A percentile compares a stretch with the other conserved stretches of the same genome.
phyloP scores from a whole-genome alignment of 192 early-diverging fungal species.

The Coemansia sp. region DNA sequence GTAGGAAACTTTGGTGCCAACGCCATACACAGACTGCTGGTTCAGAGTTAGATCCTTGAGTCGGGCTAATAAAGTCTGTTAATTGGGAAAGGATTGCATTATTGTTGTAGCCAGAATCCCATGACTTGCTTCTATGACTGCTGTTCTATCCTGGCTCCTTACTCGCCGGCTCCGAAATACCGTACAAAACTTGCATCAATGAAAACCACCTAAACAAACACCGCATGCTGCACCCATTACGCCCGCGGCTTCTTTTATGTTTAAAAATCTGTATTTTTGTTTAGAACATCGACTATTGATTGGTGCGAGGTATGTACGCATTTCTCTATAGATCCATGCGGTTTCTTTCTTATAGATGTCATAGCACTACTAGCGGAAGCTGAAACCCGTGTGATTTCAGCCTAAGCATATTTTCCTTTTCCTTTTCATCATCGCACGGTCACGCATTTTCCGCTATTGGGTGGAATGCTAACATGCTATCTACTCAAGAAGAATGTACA shows the following conservation, averaged over 20 bases:
- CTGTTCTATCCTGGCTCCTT: background rate
- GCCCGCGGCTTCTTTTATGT: background rate
- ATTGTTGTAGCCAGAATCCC: background rate
- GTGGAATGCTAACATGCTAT: background rate
- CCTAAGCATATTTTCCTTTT: background rate
- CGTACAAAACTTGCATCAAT: background rate
- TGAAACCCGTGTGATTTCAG: background rate
- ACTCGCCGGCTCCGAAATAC: background rate
- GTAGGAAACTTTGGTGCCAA: background rate
- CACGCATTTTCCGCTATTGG: background rate
- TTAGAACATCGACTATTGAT: constrained; percentile 65
- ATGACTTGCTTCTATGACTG: background rate
- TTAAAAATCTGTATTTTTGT: background rate
- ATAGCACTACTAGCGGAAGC: background rate
- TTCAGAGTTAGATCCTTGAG: background rate
- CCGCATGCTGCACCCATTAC: background rate
- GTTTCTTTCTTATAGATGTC: background rate
- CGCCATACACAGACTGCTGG: background rate
- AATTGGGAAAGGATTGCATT: background rate
- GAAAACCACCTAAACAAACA: background rate
- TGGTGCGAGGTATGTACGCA: constrained; percentile 68
- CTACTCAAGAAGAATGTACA: background rate
- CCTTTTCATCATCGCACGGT: background rate
- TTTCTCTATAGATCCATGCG: background rate
- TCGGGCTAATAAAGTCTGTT: background rate